These are phyloP conservation scores for Acer campestre DNA, from an alignment of 345 rosid species.

Conservation along the genomic window DNA sequence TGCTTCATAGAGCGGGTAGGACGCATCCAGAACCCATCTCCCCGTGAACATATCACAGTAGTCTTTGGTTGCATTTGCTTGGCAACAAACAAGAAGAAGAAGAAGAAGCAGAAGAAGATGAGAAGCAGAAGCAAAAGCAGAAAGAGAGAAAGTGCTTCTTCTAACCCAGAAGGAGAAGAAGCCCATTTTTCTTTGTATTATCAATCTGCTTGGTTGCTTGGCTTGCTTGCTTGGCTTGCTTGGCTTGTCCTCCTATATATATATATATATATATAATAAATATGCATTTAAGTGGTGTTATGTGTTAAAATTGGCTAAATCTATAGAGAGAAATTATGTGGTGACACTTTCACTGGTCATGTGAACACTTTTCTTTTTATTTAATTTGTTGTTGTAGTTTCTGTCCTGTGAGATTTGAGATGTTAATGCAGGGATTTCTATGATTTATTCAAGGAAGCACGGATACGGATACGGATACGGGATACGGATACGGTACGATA, in stretches of 20 bases:
- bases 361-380: no score
- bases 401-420: no score
- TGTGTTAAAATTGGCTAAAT: no score
- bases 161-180: constrained; percentile 4
- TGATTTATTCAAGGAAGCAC: no score
- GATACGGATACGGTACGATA: no score
- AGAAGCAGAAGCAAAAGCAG: constrained; percentile 2
- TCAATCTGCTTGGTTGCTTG: not conserved
- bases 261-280: not conserved
- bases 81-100: constrained; percentile 12
- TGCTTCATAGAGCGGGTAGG: constrained; percentile 66
- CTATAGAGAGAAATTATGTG: no score
- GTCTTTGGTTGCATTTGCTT: constrained; percentile 11
- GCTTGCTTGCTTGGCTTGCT: not conserved
- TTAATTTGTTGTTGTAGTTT: no score
- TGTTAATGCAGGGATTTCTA: constrained; percentile 10
- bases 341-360: no score
- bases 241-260: not conserved
- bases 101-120: constrained; percentile 19
- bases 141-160: constrained; percentile 8
- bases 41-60: constrained; percentile 65
- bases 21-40: constrained; percentile 62
- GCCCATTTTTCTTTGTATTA: constrained; percentile 24
- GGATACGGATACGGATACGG: no score
- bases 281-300: not conserved